Evolutionary conservation across 2,329 filamentous ascomycete species (phyloP).

Genomic region (Daldinia sp.): DNA sequence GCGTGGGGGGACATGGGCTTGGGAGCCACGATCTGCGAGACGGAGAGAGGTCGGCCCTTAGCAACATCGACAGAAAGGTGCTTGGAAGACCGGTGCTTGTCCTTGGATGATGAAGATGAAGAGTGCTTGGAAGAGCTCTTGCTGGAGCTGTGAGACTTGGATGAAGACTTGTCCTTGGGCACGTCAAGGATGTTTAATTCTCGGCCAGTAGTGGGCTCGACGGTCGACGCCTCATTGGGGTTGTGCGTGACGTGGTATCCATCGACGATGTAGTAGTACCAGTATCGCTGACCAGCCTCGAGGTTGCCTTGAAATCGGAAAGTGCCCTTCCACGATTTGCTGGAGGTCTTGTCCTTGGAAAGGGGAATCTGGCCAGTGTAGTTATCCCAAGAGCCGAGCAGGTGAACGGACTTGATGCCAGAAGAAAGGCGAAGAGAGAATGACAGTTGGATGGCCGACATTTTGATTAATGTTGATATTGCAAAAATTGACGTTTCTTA

Average conservation of each 20-base stretch:
- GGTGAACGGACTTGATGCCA: slow-evolving; percentile 96
- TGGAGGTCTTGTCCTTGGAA: slow-evolving; percentile 82
- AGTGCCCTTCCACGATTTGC: slow-evolving; percentile 94
- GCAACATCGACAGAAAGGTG: slow-evolving; percentile 70
- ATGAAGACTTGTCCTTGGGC: slow-evolving; percentile 63
- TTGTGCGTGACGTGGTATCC: slow-evolving; percentile 98
- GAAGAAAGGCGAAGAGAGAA: slow-evolving; percentile 96
- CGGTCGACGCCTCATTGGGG: slow-evolving; percentile 85
- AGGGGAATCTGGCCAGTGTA: slow-evolving; percentile 95
- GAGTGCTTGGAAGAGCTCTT: slow-evolving; percentile 52
- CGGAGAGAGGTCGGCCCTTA: slow-evolving; percentile 87
- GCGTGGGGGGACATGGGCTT: slow-evolving; percentile 89
- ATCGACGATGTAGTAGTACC: slow-evolving; percentile 99
- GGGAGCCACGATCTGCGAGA: slow-evolving; percentile 89
- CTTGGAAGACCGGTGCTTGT: slow-evolving; percentile 59
- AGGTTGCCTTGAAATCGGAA: slow-evolving; percentile 95
- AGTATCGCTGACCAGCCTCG: slow-evolving; percentile 91
- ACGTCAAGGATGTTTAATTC: slow-evolving; percentile 98
- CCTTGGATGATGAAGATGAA: slow-evolving; percentile 52
- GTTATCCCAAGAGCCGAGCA: slow-evolving; percentile 98
- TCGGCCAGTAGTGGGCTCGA: slow-evolving; percentile 95
- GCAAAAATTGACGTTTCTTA: slow-evolving; percentile 51
- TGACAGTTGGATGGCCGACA: slow-evolving; percentile 92
- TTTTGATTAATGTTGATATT: slow-evolving; percentile 60
- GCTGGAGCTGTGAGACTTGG: slow-evolving; percentile 57